phyloP scores from a whole-genome alignment of 495 filamentous ascomycete genomes.

The Friedmanniomyces endolithicus region DNA sequence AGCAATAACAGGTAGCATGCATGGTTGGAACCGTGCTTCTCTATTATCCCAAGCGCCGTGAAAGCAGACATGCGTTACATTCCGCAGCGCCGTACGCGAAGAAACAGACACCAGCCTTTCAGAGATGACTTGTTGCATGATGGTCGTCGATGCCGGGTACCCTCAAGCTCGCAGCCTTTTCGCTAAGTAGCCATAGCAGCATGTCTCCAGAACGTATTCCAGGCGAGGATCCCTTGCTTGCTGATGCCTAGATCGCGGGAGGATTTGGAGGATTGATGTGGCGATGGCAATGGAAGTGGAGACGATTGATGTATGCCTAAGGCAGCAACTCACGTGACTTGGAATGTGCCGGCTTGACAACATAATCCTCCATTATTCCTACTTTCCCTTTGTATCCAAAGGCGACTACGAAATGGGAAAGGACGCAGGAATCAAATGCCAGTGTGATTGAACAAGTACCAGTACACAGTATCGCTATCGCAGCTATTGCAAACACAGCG shows the following conservation, averaged over 20 bases:
- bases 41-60: slow-evolving; percentile 4
- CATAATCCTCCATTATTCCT: too few relatives aligned
- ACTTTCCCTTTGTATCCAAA: too few relatives aligned
- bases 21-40: slow-evolving; percentile 17
- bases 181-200: not conserved
- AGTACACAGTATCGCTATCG: not conserved
- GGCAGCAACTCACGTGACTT: too few relatives aligned
- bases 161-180: not conserved
- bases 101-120: not conserved
- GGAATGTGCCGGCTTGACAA: too few relatives aligned
- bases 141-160: not conserved
- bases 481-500: too few relatives aligned
- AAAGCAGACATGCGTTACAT: not conserved
- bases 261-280: not conserved
- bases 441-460: not conserved
- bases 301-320: too few relatives aligned
- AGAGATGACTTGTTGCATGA: slow-evolving; percentile 10
- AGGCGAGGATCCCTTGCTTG: not conserved
- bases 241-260: not conserved
- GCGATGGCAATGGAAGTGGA: too few relatives aligned
- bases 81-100: not conserved
- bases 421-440: not conserved
- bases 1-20: slow-evolving; percentile 15
- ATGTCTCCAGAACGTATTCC: not conserved
- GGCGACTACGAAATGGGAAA: too few relatives aligned